Evolutionary conservation across 2,329 filamentous ascomycete genomes (phyloP), one percentile per base, ranked within the genome.

Genomic region (Chaetomium sp.): DNA sequence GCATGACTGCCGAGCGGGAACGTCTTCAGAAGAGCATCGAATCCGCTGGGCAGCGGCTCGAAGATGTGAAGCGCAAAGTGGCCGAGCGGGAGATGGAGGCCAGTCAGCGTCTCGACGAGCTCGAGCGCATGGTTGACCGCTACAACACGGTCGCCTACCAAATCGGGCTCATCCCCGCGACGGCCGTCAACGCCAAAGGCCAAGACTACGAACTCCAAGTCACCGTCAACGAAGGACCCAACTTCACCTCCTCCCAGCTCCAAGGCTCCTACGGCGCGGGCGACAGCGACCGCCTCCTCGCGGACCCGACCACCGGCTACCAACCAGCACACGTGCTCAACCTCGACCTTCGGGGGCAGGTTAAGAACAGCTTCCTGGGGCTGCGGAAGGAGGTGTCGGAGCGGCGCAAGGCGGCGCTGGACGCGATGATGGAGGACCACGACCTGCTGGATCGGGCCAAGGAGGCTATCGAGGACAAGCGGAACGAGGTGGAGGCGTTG

Each of bases 71-170:
- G 74, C 86, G 82, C 62, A 86, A 84, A 62, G 87, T 94, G 1
- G 80, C 86, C 14, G 91, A 96, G 63, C 94, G 89, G 65, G 95
- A 99, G 71, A 71, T 81, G n/a, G 91, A 96, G 62, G 90, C 92
- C 0, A 89, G 87, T 64, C 79, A 79, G 50, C 92, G 88, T 66
- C 81, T 99, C 1, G 92, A 97, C 67, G 91, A 95, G 64, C 80
- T 99, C n/a, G 94, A 99, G 70, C 84, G 87, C 45, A 81, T 88
- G 54, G 88, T 96, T 34, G 90, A 96, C 69, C 84, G 83, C 52
- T 99, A 95, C 80, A 99, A 99, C 73, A 90, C 90, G 5, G 75
- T 96, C 35, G 92, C 90, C 11, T 99, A 99, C 71, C 89, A 96
- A 66, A 94, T 94, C 58, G 91, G 88, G 34, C 77, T 99, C 53